Conservation (phyloP, 345 rosid genomes). For the Camelina sativa region DNA sequence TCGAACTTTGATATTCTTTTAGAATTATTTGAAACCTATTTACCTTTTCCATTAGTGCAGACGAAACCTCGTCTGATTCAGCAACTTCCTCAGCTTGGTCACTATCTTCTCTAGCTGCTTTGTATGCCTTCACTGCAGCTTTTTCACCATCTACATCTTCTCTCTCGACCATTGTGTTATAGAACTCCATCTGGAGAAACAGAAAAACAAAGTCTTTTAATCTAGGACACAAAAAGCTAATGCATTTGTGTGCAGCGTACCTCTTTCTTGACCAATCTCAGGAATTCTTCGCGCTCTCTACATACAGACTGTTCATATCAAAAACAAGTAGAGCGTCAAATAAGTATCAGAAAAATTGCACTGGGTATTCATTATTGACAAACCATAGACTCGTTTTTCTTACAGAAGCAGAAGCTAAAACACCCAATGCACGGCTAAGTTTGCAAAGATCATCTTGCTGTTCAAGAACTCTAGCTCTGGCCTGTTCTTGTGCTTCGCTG, state of each 20-base stretch:
- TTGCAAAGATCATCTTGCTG: constrained; percentile 80
- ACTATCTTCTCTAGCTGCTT: constrained; percentile 76
- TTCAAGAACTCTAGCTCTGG: constrained; percentile 70
- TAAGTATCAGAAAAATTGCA: constrained; percentile 12
- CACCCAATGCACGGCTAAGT: constrained; percentile 84
- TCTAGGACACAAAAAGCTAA: constrained; percentile 11
- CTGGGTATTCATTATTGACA: constrained; percentile 22
- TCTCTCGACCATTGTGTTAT: constrained; percentile 80
- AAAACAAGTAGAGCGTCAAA: constrained; percentile 35
- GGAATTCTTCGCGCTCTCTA: constrained; percentile 87
- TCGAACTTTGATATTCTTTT: neutral
- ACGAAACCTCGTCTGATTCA: constrained; percentile 70
- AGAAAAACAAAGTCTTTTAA: constrained; percentile 6
- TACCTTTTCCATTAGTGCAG: constrained; percentile 80
- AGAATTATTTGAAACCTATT: neutral
- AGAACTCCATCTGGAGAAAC: constrained; percentile 74
- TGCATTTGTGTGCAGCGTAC: constrained; percentile 46
- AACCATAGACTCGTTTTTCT: constrained; percentile 44
- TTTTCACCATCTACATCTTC: constrained; percentile 70
- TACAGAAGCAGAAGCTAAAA: constrained; percentile 95
- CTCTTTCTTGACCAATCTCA: constrained; percentile 88
- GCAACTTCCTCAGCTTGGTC: constrained; percentile 55
- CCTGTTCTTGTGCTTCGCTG: constrained; percentile 74
- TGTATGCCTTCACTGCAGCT: constrained; percentile 79
- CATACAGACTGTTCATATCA: constrained; percentile 75